phyloP scores from a whole-genome alignment of 2,329 filamentous ascomycete genomes.

The Nothophoma quercina region DNA sequence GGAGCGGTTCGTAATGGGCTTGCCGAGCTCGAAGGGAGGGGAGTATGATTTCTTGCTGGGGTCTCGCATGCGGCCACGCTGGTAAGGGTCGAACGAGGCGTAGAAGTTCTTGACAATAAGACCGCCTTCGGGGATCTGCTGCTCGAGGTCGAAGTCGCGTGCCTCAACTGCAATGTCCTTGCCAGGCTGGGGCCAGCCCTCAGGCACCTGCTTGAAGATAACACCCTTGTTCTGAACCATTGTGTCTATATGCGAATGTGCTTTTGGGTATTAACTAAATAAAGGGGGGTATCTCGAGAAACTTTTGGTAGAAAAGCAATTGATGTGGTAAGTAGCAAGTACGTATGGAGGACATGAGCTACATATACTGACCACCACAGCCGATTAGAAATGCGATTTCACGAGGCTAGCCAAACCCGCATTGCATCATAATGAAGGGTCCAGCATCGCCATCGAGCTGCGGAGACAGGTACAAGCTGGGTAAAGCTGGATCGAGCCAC shows the following conservation, averaged over 20 bases:
- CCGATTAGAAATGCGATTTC: slow-evolving; percentile 11
- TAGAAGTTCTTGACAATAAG: slow-evolving; percentile 75
- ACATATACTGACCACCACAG: slow-evolving; percentile 9
- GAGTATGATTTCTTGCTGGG: slow-evolving; percentile 71
- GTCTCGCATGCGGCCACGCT: slow-evolving; percentile 79
- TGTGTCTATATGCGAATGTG: slow-evolving; percentile 11
- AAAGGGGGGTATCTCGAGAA: background rate
- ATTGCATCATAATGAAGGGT: slow-evolving; percentile 17
- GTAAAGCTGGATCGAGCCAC: background rate
- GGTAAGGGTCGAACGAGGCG: slow-evolving; percentile 83
- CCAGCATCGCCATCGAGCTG: background rate
- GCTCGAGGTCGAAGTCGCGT: slow-evolving; percentile 71
- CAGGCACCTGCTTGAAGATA: slow-evolving; percentile 74
- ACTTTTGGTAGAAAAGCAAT: background rate
- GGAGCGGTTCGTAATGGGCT: slow-evolving; percentile 69
- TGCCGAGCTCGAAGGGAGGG: slow-evolving; percentile 66
- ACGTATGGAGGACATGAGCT: background rate
- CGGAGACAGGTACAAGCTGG: slow-evolving; percentile 3
- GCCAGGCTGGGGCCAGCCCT: slow-evolving; percentile 71
- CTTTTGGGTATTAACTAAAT: slow-evolving; percentile 3
- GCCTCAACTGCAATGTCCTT: slow-evolving; percentile 74
- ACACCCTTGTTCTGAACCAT: slow-evolving; percentile 76
- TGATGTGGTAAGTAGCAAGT: background rate
- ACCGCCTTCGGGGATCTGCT: slow-evolving; percentile 67
- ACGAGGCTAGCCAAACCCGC: slow-evolving; percentile 6